phyloP scores from a whole-genome alignment of 257 asterid genomes.

The Lantana camara region DNA sequence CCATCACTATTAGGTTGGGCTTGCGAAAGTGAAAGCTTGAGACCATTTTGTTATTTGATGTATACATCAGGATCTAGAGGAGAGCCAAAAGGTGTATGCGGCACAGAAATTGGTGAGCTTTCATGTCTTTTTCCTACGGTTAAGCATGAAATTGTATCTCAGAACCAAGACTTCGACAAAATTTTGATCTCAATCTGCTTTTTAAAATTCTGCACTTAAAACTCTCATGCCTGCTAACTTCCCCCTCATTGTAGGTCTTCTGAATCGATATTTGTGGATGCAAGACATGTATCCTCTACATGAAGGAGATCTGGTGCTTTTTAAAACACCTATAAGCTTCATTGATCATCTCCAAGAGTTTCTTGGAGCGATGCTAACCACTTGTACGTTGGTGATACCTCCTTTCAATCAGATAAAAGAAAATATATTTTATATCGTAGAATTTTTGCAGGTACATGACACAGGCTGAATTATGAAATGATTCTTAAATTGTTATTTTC shows the following conservation, averaged over 20 bases:
- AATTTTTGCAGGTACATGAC: constrained; percentile 67
- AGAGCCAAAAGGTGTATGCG: constrained; percentile 90
- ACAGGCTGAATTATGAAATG: constrained; percentile 14
- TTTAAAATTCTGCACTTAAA: neutral
- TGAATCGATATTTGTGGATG: constrained; percentile 89
- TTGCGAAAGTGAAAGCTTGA: constrained; percentile 58
- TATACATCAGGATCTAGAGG: constrained; percentile 97
- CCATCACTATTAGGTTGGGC: constrained; percentile 57
- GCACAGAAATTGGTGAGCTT: constrained; percentile 78
- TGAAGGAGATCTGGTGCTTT: constrained; percentile 60
- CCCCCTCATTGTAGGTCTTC: constrained; percentile 65
- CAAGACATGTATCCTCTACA: constrained; percentile 73
- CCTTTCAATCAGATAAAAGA: constrained; percentile 84
- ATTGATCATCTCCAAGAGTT: constrained; percentile 93
- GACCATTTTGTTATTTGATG: constrained; percentile 86
- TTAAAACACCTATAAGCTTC: constrained; percentile 92
- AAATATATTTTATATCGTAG: constrained; percentile 55
- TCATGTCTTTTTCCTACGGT: constrained; percentile 7
- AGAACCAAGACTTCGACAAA: constrained; percentile 7
- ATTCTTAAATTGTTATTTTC: constrained; percentile 21
- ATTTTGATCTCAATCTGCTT: constrained; percentile 5
- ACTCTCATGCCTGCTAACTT: constrained; percentile 20
- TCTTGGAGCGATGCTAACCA: constrained; percentile 75
- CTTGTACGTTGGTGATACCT: constrained; percentile 83
- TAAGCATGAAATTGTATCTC: constrained; percentile 6